These are phyloP conservation scores for Centrapalus pauciflorus DNA, from an alignment of 129 eudicot species.

Conservation along the genomic window DNA sequence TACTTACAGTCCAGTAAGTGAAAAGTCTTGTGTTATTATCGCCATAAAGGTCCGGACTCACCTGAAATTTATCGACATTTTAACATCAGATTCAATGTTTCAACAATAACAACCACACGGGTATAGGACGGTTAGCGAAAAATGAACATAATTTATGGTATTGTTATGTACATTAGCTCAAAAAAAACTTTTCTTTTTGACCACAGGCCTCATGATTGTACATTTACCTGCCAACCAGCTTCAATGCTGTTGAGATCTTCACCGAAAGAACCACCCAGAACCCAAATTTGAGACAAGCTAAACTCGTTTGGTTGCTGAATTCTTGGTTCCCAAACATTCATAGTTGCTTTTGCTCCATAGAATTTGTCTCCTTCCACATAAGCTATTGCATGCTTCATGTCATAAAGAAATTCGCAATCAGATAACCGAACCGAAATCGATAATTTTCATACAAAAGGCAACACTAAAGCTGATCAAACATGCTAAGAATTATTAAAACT, in stretches of 20 bases:
- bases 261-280: conserved; percentile 93
- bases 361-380: conserved; percentile 93
- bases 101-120: too few relatives aligned
- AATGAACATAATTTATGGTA: too few relatives aligned
- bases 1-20: conserved; percentile 94
- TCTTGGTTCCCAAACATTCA: conserved; percentile 95
- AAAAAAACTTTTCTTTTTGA: too few relatives aligned
- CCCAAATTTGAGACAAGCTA: conserved; percentile 85
- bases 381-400: conserved; percentile 83
- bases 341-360: conserved; percentile 89
- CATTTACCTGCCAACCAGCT: conserved; percentile 99
- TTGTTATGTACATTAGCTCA: too few relatives aligned
- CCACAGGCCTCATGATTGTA: too few relatives aligned
- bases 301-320: conserved; percentile 86
- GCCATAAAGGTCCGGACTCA: conserved; percentile 87
- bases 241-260: conserved; percentile 95
- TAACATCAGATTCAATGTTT: conserved; percentile 14
- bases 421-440: not conserved
- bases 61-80: conserved; percentile 42
- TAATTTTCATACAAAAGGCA: conserved; percentile 10
- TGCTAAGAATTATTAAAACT: not conserved
- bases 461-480: not conserved
- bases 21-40: conserved; percentile 90
- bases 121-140: too few relatives aligned
- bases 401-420: not conserved